Conservation (phyloP, 371 early-diverging fungal genomes). For the Mortierella sp. region DNA sequence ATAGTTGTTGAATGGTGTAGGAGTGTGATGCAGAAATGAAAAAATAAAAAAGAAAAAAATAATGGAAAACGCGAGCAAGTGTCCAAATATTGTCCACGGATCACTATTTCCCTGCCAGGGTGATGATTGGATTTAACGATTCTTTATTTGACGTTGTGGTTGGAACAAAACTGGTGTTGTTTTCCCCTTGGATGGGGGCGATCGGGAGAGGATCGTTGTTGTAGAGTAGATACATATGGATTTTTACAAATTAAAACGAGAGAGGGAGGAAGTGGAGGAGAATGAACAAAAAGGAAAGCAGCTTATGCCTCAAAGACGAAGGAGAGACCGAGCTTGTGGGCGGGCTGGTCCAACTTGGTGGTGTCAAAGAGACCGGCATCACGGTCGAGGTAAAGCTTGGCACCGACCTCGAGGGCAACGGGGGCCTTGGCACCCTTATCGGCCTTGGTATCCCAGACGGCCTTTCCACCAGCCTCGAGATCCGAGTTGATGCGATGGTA, state of each 20-base stretch:
- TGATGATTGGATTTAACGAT: not conserved
- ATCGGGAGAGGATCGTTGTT: conserved; percentile 1
- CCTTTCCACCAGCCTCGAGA: conserved; percentile 95
- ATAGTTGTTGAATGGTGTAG: conserved; percentile 12
- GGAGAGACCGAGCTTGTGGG: conserved; percentile 95
- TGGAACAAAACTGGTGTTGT: conserved; percentile 19
- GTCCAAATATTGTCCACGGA: not conserved
- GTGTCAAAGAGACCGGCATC: conserved; percentile 93
- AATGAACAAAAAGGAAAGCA: not conserved
- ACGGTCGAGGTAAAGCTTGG: conserved; percentile 93
- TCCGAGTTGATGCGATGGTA: conserved; percentile 93
- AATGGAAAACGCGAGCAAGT: not conserved
- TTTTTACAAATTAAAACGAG: conserved; percentile 34
- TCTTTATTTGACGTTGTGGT: conserved; percentile 1
- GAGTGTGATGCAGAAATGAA: not conserved
- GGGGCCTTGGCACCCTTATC: conserved; percentile 57
- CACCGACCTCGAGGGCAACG: conserved; percentile 95
- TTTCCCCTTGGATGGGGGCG: conserved; percentile 8
- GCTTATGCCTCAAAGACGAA: conserved; percentile 90
- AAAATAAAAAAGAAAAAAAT: conserved; percentile 12
- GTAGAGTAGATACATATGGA: conserved; percentile 8
- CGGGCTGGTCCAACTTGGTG: conserved; percentile 91
- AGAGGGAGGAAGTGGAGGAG: conserved; percentile 7
- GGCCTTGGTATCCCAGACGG: conserved; percentile 90
- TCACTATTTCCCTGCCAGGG: not conserved